Conservation (phyloP, 73 alveolate genomes). For the Blepharisma japonicum region DNA sequence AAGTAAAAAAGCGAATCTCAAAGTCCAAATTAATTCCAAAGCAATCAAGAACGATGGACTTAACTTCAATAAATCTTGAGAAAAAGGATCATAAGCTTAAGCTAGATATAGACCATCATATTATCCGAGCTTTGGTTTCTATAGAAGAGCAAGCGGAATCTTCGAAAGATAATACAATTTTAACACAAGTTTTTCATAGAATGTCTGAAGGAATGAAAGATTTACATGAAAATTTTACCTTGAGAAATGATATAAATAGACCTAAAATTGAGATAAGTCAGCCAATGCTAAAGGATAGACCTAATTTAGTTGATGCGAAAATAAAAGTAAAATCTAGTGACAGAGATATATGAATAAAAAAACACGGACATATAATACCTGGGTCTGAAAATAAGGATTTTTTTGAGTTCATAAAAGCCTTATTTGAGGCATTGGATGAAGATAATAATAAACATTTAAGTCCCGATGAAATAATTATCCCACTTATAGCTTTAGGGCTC, state of each 20-base stretch:
- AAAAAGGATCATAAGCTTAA: constrained; percentile 4
- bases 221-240: not conserved
- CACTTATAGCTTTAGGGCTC: constrained; percentile 10
- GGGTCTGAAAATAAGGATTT: not conserved
- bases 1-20: no score
- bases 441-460: not conserved
- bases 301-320: no score
- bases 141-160: constrained; percentile 1
- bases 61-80: not conserved
- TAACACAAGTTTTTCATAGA: constrained; percentile 3
- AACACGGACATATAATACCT: not conserved
- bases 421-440: constrained; percentile 16
- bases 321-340: not conserved
- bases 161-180: not conserved
- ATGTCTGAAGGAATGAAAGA: constrained; percentile 28
- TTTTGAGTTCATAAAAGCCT: not conserved
- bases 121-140: constrained; percentile 16
- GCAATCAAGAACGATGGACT: no score
- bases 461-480: constrained; percentile 6
- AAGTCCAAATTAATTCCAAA: no score
- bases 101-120: constrained; percentile 16
- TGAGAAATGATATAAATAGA: not conserved
- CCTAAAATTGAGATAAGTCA: no score
- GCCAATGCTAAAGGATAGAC: no score
- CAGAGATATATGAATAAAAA: not conserved